Evolutionary conservation across 768 basidiomycete species (phyloP).

Genomic region (Agrocybe pediades): DNA sequence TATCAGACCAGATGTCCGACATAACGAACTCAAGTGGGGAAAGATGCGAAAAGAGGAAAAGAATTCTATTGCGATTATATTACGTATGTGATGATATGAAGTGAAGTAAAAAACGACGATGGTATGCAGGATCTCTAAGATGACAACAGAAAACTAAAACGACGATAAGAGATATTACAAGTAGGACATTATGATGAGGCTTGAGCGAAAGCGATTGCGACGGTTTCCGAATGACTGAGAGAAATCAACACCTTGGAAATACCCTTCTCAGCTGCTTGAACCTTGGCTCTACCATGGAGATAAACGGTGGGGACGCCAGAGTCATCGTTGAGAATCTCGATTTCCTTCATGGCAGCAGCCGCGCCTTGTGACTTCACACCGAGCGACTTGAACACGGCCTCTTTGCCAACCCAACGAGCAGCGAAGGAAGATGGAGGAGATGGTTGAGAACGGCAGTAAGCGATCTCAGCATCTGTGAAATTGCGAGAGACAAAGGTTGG

Average conservation of each 20-base stretch:
- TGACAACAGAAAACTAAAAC: constrained; percentile 2
- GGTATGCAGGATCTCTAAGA: constrained; percentile 15
- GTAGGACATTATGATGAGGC: constrained; percentile 41
- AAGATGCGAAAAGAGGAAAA: constrained; percentile 7
- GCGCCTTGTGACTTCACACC: constrained; percentile 91
- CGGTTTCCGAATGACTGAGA: constrained; percentile 92
- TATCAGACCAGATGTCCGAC: not conserved
- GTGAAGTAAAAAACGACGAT: constrained; percentile 8
- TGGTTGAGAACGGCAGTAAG: constrained; percentile 86
- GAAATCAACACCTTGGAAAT: constrained; percentile 80
- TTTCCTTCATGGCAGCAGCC: constrained; percentile 93
- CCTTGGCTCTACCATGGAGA: constrained; percentile 79
- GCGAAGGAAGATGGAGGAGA: constrained; percentile 90
- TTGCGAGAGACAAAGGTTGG: constrained; percentile 87
- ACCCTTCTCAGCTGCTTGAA: constrained; percentile 70
- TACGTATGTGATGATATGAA: not conserved
- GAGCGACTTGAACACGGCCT: constrained; percentile 95
- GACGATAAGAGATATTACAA: not conserved
- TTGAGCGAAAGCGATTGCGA: constrained; percentile 88
- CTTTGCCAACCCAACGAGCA: constrained; percentile 96
- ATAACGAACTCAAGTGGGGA: not conserved
- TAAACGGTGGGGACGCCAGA: constrained; percentile 79
- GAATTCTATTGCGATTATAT: constrained; percentile 18
- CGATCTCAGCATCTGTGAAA: constrained; percentile 87
- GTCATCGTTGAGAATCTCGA: constrained; percentile 85